Conservation (phyloP, 2,329 filamentous ascomycete genomes). For the Exserohilum turcica region DNA sequence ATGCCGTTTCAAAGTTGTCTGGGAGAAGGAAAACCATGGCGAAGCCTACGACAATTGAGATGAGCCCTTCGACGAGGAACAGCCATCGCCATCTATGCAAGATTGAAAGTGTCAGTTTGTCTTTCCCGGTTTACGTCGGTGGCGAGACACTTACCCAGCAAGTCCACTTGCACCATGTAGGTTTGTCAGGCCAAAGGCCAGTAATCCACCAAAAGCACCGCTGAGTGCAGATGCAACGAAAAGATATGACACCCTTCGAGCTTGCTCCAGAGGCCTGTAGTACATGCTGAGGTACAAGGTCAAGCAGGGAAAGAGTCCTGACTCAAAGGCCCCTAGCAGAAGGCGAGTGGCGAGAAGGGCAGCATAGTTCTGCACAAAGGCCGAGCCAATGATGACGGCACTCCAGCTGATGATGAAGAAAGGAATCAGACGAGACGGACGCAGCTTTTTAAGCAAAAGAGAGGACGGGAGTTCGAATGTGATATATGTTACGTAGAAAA, state of each 20-base stretch:
- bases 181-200: slow-evolving; percentile 50
- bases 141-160: not conserved
- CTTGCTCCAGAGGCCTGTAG: slow-evolving; percentile 50
- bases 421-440: slow-evolving; percentile 22
- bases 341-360: slow-evolving; percentile 28
- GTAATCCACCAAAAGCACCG: slow-evolving; percentile 61
- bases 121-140: not conserved
- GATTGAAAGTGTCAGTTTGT: not conserved
- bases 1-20: slow-evolving; percentile 53
- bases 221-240: slow-evolving; percentile 58
- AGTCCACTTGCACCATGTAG: slow-evolving; percentile 15
- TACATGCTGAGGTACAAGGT: slow-evolving; percentile 27
- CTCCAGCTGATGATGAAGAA: slow-evolving; percentile 25
- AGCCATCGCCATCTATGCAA: slow-evolving; percentile 46
- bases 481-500: slow-evolving; percentile 61
- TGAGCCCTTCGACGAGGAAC: slow-evolving; percentile 63
- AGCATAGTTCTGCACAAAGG: slow-evolving; percentile 28
- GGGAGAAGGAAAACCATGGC: slow-evolving; percentile 58
- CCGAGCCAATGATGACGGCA: slow-evolving; percentile 18
- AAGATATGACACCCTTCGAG: slow-evolving; percentile 58
- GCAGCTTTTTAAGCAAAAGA: slow-evolving; percentile 52
- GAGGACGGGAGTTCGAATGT: slow-evolving; percentile 55
- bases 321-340: slow-evolving; percentile 31
- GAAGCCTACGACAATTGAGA: slow-evolving; percentile 56
- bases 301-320: slow-evolving; percentile 29